A percentile compares a stretch with the other conserved stretches of the same genome.
Conservation (phyloP, 805 yeast genomes). For the Candida morakotiae region DNA sequence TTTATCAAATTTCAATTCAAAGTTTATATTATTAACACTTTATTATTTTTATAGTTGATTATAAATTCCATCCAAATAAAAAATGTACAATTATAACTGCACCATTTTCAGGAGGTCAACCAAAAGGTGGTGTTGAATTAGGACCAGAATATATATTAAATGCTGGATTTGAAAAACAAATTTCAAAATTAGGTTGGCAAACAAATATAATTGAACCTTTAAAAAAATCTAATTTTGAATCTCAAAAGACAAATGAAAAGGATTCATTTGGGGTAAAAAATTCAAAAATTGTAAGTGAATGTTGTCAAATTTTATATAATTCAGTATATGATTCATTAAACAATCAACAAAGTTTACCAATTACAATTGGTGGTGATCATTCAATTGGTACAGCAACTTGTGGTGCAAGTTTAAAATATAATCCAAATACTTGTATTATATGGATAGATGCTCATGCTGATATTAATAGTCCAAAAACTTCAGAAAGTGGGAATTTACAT, state of each 20-base stretch:
- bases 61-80: constrained; percentile 51
- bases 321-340: constrained; percentile 50
- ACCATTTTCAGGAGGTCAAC: constrained; percentile 96
- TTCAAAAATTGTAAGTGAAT: constrained; percentile 71
- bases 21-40: no score
- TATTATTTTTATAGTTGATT: no score
- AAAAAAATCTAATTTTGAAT: constrained; percentile 21
- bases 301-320: constrained; percentile 60
- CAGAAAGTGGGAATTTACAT: constrained; percentile 88
- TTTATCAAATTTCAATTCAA: no score
- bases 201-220: constrained; percentile 53
- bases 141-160: constrained; percentile 84
- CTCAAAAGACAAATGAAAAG: constrained; percentile 40
- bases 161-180: constrained; percentile 62
- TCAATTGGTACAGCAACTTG: constrained; percentile 94
- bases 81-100: constrained; percentile 74
- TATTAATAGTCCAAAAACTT: constrained; percentile 80
- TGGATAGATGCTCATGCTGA: constrained; percentile 99
- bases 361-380: constrained; percentile 95
- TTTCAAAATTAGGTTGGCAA: constrained; percentile 72
- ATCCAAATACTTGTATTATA: constrained; percentile 84
- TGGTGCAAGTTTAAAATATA: constrained; percentile 69
- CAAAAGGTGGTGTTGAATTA: constrained; percentile 85
- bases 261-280: constrained; percentile 59
- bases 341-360: constrained; percentile 53